Base-by-base conservation (phyloP, 768 basidiomycete species). In the Boletus vermiculosoides region DNA sequence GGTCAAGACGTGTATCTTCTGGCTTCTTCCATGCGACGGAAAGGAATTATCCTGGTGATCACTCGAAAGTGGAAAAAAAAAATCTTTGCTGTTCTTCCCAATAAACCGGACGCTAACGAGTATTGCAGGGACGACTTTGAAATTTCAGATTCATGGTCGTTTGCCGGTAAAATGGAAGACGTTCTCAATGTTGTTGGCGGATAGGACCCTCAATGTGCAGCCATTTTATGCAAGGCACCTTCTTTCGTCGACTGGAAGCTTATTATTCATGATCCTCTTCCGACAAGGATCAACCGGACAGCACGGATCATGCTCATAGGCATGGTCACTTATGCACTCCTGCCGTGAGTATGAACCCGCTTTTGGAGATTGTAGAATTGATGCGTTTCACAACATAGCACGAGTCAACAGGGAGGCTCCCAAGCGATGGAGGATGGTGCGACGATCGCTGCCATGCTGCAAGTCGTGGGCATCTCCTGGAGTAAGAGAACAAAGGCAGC, bases 361-460 rank as follows among this genome's bases (percentile, higher is more conserved):
- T 42, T 34, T 23, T 41, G 18, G 41, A 41, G 28, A 34, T 20
- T 30, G 31, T 22, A 4, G 37, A 22, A 28, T 40, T 37, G 13
- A 39, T 46, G 15, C 6, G 15, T 57, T 46, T 46, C 44, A 37
- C 42, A 44, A 20, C 34, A 18, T 16, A 58, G 51, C 48, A 54
- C 61, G 39, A 28, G 28, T 40, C 13, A 22, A 16, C 37, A 15
- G 28, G 18, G 13, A 40, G 37, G 37, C 50, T 40, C 9, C 20
- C 74, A 75, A 51, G 76, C 76, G 0, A 68, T 75, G 30, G 74
- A 79, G 54, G 76, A 77, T 57, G 75, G 63, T 10, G 66, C 69
- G 28, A 40, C 37, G 16, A 30, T 28, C 18, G 3, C 25, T 25
- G 49, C 49, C 18, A 1, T 20, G 49, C 23, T 37, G 23, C 23